Conservation (phyloP, 345 rosid genomes). For the Chamaenerion angustifolium region DNA sequence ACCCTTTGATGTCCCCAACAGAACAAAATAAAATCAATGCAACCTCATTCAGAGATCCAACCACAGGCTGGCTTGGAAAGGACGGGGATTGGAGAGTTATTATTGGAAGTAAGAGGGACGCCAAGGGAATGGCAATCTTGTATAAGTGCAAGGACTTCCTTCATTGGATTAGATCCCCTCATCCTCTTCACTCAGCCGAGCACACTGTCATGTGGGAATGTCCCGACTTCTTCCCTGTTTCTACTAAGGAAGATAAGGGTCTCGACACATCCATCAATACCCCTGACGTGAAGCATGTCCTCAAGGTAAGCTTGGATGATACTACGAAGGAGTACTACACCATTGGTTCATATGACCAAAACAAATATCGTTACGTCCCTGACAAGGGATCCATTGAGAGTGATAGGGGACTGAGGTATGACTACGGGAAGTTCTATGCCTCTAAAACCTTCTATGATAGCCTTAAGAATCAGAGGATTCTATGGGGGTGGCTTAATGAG, state of each 20-base stretch:
- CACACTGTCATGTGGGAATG: slow-evolving; percentile 49
- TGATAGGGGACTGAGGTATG: slow-evolving; percentile 29
- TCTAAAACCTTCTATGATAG: slow-evolving; percentile 47
- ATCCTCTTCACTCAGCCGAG: slow-evolving; percentile 19
- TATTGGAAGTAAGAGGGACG: slow-evolving; percentile 17
- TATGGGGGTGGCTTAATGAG: slow-evolving; percentile 53
- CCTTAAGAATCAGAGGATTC: slow-evolving; percentile 21
- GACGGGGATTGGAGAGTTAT: slow-evolving; percentile 24
- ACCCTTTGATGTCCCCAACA: slow-evolving; percentile 27
- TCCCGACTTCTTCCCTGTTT: slow-evolving; percentile 43
- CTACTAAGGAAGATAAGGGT: slow-evolving; percentile 8
- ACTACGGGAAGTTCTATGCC: slow-evolving; percentile 55
- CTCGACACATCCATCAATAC: slow-evolving; percentile 21
- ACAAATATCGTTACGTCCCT: slow-evolving; percentile 17
- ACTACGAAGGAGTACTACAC: slow-evolving; percentile 29
- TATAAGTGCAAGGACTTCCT: slow-evolving; percentile 32
- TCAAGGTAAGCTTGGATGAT: slow-evolving; percentile 32
- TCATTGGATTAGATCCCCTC: slow-evolving; percentile 18
- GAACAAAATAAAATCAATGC: slow-evolving; percentile 14
- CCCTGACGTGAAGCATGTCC: slow-evolving; percentile 21
- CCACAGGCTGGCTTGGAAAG: slow-evolving; percentile 38
- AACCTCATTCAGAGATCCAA: slow-evolving; percentile 40
- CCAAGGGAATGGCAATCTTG: slow-evolving; percentile 19
- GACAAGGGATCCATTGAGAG: slow-evolving; percentile 15
- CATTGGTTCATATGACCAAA: slow-evolving; percentile 23